Evolutionary conservation across 2,329 filamentous ascomycete genomes (phyloP), one percentile per base, ranked within the genome.

Genomic region (Botrytis paeoniae): DNA sequence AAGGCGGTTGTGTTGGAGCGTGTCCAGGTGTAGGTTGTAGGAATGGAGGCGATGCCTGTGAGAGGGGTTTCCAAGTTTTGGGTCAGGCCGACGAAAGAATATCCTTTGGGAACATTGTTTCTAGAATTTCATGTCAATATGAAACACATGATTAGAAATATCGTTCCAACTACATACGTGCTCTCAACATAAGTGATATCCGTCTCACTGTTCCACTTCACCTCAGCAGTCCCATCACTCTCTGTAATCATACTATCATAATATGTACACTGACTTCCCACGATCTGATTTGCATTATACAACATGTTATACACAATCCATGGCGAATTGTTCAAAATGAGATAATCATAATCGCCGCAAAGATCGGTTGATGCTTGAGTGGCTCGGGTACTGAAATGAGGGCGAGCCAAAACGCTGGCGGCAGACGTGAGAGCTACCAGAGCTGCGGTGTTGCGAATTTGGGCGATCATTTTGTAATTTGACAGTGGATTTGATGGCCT

Each of bases 261-360:
- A 18, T 65, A 65, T 16, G 62, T 65, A 25, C 62, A 65, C 20
- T 65, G 62, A 25, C 62, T 65, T 48, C 62, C 62, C 7, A 48
- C 29, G 14, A 65, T 65, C 7, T 48, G 43, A 1, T 65, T 65
- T 48, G 41, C 29, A 6, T 65, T 65, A 9, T 65, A 65, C 29
- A 48, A 37, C 62, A 65, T 65, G 22, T 65, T 65, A 1, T 48
- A 65, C 18, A 65, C 62, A 16, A 65, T 65, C 43, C 62, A 65
- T 32, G 62, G 62, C 14, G 62, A 48, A 48, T 65, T 65, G 6
- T 65, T 45, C 22, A 65, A n/a, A 22, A 65, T 65, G 29, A 65
- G 43, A 48, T 22, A 35, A 18, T 65, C 62, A 35, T 45, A 48
- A n/a, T 48, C 62, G 14, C 62, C 62, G 12, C 62, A 65, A 16